Evolutionary conservation across 352 stramenopile genomes (phyloP).

Genomic region (Phytophthora foliorum): DNA sequence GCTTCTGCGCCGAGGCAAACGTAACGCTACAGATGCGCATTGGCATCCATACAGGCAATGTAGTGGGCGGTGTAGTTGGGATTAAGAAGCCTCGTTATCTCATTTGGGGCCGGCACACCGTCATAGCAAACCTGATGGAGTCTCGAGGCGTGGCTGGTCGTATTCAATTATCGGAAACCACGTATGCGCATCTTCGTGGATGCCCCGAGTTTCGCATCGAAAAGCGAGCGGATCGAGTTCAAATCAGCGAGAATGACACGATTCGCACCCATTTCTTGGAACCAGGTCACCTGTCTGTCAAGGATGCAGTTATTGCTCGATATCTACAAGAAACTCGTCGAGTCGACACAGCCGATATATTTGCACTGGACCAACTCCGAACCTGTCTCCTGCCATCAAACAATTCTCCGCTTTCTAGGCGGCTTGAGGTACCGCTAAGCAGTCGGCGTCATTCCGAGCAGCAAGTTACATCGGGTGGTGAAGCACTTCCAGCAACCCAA

Average conservation of each 20-base stretch:
- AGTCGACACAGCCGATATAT: constrained; percentile 40
- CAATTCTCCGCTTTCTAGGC: constrained; percentile 62
- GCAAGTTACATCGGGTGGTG: background rate
- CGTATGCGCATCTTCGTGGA: constrained; percentile 57
- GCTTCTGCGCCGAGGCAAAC: constrained; percentile 69
- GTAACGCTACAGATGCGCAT: constrained; percentile 89
- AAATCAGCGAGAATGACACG: constrained; percentile 65
- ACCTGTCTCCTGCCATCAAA: constrained; percentile 61
- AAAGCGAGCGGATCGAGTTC: constrained; percentile 51
- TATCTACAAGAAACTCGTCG: constrained; percentile 52
- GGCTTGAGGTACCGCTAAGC: constrained; percentile 46
- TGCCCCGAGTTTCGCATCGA: constrained; percentile 69
- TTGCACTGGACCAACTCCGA: constrained; percentile 59
- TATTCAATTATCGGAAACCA: constrained; percentile 75
- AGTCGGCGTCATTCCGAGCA: constrained; percentile 36
- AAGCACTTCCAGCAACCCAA: background rate
- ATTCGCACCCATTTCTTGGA: constrained; percentile 64
- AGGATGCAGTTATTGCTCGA: constrained; percentile 55
- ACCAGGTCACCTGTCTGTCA: constrained; percentile 55
- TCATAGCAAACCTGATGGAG: constrained; percentile 87
- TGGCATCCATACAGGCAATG: constrained; percentile 85
- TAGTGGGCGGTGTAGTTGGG: constrained; percentile 85
- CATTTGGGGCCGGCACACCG: constrained; percentile 84
- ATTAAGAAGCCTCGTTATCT: constrained; percentile 90
- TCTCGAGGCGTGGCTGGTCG: constrained; percentile 60